Evolutionary conservation across 2,329 filamentous ascomycete species (phyloP).

Genomic region (Talaromyces sp.): DNA sequence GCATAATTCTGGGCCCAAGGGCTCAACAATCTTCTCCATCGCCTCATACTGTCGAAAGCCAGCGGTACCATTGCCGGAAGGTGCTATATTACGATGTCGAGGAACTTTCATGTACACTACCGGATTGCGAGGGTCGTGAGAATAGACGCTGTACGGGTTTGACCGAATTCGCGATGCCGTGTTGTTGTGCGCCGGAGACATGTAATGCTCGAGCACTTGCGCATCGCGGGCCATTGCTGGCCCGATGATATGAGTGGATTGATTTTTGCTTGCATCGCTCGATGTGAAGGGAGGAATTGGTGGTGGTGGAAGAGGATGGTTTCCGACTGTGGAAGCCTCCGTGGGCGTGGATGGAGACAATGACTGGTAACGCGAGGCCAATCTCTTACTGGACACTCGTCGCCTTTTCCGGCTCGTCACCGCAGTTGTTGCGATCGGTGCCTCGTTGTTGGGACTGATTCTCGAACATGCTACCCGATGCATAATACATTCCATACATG

Average conservation of each 20-base stretch:
- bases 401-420: neutral
- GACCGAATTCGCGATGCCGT: constrained; percentile 5
- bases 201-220: constrained; percentile 50
- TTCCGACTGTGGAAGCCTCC: neutral
- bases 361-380: neutral
- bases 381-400: neutral
- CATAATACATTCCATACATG: constrained; percentile 21
- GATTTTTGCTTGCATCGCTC: constrained; percentile 20
- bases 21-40: constrained; percentile 51
- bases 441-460: constrained; percentile 4
- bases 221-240: constrained; percentile 51
- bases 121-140: constrained; percentile 21
- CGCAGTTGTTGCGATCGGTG: neutral
- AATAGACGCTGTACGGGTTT: constrained; percentile 19
- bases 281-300: neutral
- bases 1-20: constrained; percentile 22
- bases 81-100: constrained; percentile 17
- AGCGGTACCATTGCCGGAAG: constrained; percentile 25
- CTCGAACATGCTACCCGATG: constrained; percentile 21
- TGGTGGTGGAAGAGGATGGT: neutral
- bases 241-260: constrained; percentile 46
- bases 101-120: constrained; percentile 25
- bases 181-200: constrained; percentile 30
- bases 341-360: neutral
- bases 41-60: constrained; percentile 41